Evolutionary conservation across 495 filamentous ascomycete genomes (phyloP).

Genomic region (Geoglossum glabrum): DNA sequence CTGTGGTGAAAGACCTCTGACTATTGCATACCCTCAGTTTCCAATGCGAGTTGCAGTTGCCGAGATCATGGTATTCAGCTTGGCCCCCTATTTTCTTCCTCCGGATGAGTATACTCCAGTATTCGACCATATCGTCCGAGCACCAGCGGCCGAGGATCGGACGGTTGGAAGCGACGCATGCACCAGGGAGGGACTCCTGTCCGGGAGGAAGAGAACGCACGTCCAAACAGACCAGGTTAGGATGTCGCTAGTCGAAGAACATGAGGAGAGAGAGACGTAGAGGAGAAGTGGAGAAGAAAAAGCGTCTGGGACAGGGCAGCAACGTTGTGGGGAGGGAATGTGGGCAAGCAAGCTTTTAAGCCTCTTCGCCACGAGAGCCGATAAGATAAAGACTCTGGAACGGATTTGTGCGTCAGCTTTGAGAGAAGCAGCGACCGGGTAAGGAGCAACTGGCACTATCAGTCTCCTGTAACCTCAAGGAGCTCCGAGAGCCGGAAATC

Average conservation of each 20-base stretch:
- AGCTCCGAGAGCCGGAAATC: too few species aligned
- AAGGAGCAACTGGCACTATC: too few species aligned
- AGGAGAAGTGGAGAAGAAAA: too few species aligned
- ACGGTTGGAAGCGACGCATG: not conserved
- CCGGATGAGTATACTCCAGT: constrained; percentile 35
- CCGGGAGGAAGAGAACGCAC: too few species aligned
- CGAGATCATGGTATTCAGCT: constrained; percentile 31
- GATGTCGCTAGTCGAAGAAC: not conserved
- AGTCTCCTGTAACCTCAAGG: too few species aligned
- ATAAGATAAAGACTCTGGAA: too few species aligned
- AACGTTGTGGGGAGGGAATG: not conserved
- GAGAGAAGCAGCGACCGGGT: too few species aligned
- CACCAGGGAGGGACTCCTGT: not conserved
- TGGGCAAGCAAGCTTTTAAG: not conserved
- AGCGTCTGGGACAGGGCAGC: too few species aligned
- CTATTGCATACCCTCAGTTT: constrained; percentile 34
- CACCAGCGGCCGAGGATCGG: not conserved
- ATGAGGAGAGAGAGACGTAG: not conserved
- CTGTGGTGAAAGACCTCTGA: constrained; percentile 53
- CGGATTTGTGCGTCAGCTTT: too few species aligned
- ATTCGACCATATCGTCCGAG: not conserved
- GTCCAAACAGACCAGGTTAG: not conserved
- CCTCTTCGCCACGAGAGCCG: too few species aligned
- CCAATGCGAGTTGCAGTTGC: constrained; percentile 56
- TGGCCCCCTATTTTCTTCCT: constrained; percentile 33